These are phyloP conservation scores for Pichia rugopelliculosa DNA, from an alignment of 805 yeast species.

Conservation along the genomic window DNA sequence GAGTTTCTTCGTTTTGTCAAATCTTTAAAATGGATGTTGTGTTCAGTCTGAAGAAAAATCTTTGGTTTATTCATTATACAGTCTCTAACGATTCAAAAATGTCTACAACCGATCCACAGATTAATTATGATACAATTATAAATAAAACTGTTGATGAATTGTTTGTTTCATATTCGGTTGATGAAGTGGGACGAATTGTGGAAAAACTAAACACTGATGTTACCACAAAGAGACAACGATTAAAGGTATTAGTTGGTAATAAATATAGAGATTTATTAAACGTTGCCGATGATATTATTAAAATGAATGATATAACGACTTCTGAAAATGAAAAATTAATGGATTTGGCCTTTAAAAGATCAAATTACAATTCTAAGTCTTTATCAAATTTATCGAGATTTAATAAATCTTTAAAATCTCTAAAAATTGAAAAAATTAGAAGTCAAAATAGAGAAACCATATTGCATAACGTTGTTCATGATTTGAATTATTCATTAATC, in stretches of 20 bases:
- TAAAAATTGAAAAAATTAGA: conserved; percentile 10
- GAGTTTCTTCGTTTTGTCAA: not conserved
- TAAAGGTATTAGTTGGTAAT: conserved; percentile 27
- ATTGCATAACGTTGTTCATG: conserved; percentile 23
- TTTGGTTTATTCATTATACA: not conserved
- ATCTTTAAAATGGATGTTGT: not conserved
- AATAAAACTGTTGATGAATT: conserved; percentile 18
- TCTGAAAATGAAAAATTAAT: conserved; percentile 21
- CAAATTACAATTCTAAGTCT: conserved; percentile 21
- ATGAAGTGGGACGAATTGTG: conserved; percentile 22
- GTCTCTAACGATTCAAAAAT: not conserved
- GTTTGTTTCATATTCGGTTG: conserved; percentile 24
- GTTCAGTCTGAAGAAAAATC: not conserved
- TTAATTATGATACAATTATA: conserved; percentile 1
- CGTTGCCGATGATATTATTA: conserved; percentile 32
- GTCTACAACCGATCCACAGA: not conserved
- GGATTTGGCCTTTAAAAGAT: conserved; percentile 24
- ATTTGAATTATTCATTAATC: conserved; percentile 18
- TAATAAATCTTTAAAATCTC: conserved; percentile 6
- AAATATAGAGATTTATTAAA: conserved; percentile 30
- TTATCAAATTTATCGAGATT: conserved; percentile 19
- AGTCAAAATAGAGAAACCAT: conserved; percentile 15
- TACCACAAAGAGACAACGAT: conserved; percentile 17
- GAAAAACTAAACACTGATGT: conserved; percentile 18
- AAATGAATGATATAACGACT: conserved; percentile 25